Evolutionary conservation across 2,329 filamentous ascomycete genomes (phyloP).

Genomic region (Talaromyces sp.): DNA sequence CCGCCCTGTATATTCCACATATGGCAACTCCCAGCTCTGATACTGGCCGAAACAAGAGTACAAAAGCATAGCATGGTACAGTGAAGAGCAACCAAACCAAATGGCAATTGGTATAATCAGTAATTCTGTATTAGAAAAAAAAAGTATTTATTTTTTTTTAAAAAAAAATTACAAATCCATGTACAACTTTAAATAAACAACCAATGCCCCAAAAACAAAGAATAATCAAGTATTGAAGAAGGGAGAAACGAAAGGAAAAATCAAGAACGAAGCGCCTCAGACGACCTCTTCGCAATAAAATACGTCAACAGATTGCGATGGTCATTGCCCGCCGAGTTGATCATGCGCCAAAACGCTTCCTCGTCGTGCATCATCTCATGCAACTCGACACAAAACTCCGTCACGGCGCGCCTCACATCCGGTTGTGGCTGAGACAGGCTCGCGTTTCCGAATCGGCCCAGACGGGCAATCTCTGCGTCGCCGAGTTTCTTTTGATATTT

Average conservation of each 20-base stretch:
- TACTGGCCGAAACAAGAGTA: too few species aligned
- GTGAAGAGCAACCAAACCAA: not conserved
- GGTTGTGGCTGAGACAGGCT: conserved; percentile 28
- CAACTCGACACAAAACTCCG: conserved; percentile 24
- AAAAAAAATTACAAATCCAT: not conserved
- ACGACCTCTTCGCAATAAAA: conserved; percentile 18
- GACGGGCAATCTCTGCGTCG: conserved; percentile 17
- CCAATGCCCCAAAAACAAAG: not conserved
- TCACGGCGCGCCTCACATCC: conserved; percentile 33
- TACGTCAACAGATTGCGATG: conserved; percentile 23
- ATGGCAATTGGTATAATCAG: not conserved
- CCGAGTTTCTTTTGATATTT: conserved; percentile 14
- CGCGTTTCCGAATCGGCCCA: conserved; percentile 29
- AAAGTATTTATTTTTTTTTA: too few species aligned
- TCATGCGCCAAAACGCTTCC: conserved; percentile 20
- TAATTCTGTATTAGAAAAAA: not conserved
- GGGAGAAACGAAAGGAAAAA: not conserved
- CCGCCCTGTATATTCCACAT: not conserved
- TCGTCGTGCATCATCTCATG: conserved; percentile 21
- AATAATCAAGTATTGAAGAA: not conserved
- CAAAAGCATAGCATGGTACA: not conserved
- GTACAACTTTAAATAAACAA: not conserved
- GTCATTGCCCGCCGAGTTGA: conserved; percentile 18
- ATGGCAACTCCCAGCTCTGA: not conserved
- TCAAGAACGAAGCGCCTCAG: conserved; percentile 1